Evolutionary conservation across 495 filamentous ascomycete species (phyloP), one percentile per base, ranked within the genome.

Genomic region (Hypoxylon intermedium): DNA sequence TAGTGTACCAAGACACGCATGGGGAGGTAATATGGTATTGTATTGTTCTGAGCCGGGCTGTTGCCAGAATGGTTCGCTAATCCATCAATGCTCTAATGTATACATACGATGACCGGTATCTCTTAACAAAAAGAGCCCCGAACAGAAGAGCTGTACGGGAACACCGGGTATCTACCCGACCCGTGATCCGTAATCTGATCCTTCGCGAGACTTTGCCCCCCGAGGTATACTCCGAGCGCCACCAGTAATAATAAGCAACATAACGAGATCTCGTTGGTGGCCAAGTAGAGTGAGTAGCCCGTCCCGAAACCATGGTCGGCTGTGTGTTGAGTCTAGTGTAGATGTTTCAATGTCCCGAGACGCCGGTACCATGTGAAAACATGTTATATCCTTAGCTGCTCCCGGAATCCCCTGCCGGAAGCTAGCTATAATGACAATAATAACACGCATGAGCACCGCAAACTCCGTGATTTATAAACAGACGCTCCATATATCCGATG

Each of bases 361-460:
- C 59, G 65, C 65, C 56, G n/a, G 18, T 47, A 55, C 61, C n/a
- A 49, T 42, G 57, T 54, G 44, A 61, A 34, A 36, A 38, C 62
- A 36, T 57, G 21, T 57, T 50, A 21, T 31, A 46, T 51, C 46
- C 36, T 24, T 24, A 30, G 40, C 15, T 21, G 23, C 15, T 19
- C 31, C 56, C 45, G 31, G 38, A 24, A 28, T 57, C 21, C 36
- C 56, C 47, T 40, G 41, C 33, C 52, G 40, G 36, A 53, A 44
- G 56, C 19, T 47, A 19, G 20, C 38, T 47, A 57, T 60, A 36
- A 20, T 65, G 20, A 57, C 40, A 30, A 48, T 40, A 41, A 48
- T 40, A 41, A 30, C 45, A 52, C 5, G n/a, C 55, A 42, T 58
- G 36, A 44, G 57, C 62, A 48, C 51, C 62, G 44, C 53, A 34